Evolutionary conservation across 2,329 filamentous ascomycete genomes (phyloP), one percentile per base, ranked within the genome.

Genomic region (Neonectria magnoliae): DNA sequence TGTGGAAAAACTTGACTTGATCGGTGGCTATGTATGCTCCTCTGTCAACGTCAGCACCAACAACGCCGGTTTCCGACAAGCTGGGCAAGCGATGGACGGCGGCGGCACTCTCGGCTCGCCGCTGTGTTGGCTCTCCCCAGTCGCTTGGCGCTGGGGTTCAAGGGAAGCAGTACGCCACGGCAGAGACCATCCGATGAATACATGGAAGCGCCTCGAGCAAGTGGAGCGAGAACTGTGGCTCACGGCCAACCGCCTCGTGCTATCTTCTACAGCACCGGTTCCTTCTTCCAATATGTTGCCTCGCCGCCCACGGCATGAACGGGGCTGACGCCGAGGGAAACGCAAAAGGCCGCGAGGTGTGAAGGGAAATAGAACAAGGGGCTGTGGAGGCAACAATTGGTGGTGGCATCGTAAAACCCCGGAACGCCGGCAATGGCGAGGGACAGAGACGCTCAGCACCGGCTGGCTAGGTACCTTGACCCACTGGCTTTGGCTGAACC

Each of bases 31-130:
- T 51, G 48, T 45, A 44, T 41, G 44, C 22, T 33, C 44, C 45
- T 44, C 50, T 55, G 13, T 38, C 14, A 38, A 13, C 47, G 36
- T 48, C 47, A 36, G 38, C 33, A 64, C 62, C 57, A 61, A 61
- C 52, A 45, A 56, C 60, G 57, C 50, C 56, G 29, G 44, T 60
- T 64, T 60, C 56, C 61, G 61, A 60, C 56, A 64, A 51, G 56
- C 56, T 60, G 61, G 56, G 56, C 56, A 59, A 55, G 56, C 61
- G 56, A 60, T 56, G 18, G 61, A 44, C 61, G 61, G 61, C 60
- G 51, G 62, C 53, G 47, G 56, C 57, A 55, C 38, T 54, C 33
- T 58, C 53, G 57, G 63, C 52, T 63, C 42, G 33, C 57, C 60
- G 58, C 52, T 44, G 36, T 22, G 44, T 48, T 41, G 31, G 38